A percentile compares a stretch with the other conserved stretches of the same genome.
These are phyloP conservation scores for Persicaria maculosa DNA, from an alignment of 148 eudicot species.

Conservation along the genomic window DNA sequence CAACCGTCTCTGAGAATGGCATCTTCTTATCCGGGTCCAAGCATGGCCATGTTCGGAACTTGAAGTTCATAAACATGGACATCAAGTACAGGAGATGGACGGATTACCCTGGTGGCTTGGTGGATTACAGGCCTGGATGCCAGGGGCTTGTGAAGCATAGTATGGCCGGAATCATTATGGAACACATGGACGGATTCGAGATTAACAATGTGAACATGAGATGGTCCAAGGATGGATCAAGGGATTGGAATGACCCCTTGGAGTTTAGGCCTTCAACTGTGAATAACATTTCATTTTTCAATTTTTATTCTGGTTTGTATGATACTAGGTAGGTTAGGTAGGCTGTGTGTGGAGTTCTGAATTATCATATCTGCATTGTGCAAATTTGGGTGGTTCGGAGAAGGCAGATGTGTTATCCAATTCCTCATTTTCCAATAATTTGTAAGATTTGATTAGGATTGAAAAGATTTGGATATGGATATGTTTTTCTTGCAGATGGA, in stretches of 20 bases:
- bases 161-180: slow-evolving; percentile 77
- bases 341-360: background rate
- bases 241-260: slow-evolving; percentile 73
- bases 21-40: slow-evolving; percentile 70
- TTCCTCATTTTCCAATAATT: background rate
- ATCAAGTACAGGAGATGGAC: slow-evolving; percentile 78
- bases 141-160: slow-evolving; percentile 72
- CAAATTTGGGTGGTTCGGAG: background rate
- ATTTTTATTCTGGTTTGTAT: slow-evolving; percentile 44
- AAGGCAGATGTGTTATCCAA: background rate
- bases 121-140: slow-evolving; percentile 96
- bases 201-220: slow-evolving; percentile 54
- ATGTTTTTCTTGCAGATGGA: no score
- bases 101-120: slow-evolving; percentile 57
- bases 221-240: slow-evolving; percentile 51
- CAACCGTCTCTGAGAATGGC: slow-evolving; percentile 80
- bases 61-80: slow-evolving; percentile 48
- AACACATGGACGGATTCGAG: slow-evolving; percentile 62
- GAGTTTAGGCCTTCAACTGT: slow-evolving; percentile 76
- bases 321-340: background rate
- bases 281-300: slow-evolving; percentile 45
- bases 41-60: slow-evolving; percentile 43
- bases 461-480: no score
- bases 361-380: background rate
- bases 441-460: no score